These are phyloP conservation scores for Talaromyces sp. DNA, from an alignment of 2,329 filamentous ascomycete genomes.

Conservation along the genomic window DNA sequence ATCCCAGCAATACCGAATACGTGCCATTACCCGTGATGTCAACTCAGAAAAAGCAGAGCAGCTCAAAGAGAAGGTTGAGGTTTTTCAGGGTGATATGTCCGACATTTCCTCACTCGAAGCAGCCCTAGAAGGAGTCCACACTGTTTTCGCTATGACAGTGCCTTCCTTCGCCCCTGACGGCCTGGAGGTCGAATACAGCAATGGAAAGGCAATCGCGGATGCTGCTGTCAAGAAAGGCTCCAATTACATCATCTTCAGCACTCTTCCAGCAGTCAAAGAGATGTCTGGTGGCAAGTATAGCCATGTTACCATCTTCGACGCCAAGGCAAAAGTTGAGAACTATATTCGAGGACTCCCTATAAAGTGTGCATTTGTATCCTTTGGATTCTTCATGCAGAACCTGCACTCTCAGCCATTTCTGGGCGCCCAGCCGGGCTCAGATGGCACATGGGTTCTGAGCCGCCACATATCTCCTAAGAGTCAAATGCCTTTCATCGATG, in stretches of 20 bases:
- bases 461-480: neutral
- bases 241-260: constrained; percentile 26
- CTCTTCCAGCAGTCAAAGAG: constrained; percentile 14
- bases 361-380: constrained; percentile 47
- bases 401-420: constrained; percentile 15
- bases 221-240: constrained; percentile 19
- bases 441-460: neutral
- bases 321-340: constrained; percentile 50
- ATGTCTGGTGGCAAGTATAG: constrained; percentile 26
- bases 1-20: constrained; percentile 45
- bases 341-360: constrained; percentile 48
- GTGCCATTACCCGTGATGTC: constrained; percentile 50
- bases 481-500: neutral
- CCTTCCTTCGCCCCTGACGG: constrained; percentile 17
- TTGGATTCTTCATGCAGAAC: constrained; percentile 53
- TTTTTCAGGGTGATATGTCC: constrained; percentile 48
- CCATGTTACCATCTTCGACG: constrained; percentile 47
- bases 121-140: constrained; percentile 42
- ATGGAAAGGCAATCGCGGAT: constrained; percentile 24
- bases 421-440: neutral
- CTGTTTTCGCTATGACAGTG: constrained; percentile 48
- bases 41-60: constrained; percentile 21
- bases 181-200: constrained; percentile 17
- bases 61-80: constrained; percentile 42
- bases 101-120: constrained; percentile 38